phyloP scores from a whole-genome alignment of 441 rosid species.

The Populus hybrid region DNA sequence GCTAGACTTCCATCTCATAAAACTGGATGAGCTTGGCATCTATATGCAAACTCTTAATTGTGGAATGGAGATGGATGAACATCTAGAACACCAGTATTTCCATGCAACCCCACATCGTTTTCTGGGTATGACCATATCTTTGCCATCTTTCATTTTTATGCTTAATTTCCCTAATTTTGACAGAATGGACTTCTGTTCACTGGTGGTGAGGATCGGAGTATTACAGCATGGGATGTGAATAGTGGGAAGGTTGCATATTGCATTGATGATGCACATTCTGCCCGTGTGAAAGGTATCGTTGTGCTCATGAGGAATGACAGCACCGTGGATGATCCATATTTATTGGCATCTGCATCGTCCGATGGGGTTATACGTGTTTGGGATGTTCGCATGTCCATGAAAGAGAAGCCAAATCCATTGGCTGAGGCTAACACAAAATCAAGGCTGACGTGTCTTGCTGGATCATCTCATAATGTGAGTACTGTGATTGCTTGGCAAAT shows the following conservation, averaged over 20 bases:
- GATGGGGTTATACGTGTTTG: constrained; percentile 91
- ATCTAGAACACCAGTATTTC: not conserved
- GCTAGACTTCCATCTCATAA: constrained; percentile 2
- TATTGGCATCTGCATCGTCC: constrained; percentile 81
- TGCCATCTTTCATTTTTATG: not conserved
- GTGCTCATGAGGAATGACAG: constrained; percentile 56
- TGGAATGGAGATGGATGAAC: not conserved
- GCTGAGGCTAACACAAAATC: constrained; percentile 85
- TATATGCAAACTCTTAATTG: not conserved
- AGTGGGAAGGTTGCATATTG: constrained; percentile 74
- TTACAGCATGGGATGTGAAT: constrained; percentile 88
- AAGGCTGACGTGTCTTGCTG: constrained; percentile 91
- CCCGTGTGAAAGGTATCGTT: constrained; percentile 86
- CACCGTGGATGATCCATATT: constrained; percentile 57
- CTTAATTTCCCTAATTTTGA: constrained; percentile 15
- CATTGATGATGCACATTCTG: constrained; percentile 71
- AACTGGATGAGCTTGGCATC: not conserved
- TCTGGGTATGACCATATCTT: not conserved
- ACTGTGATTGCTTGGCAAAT: not conserved
- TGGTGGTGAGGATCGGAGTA: constrained; percentile 87
- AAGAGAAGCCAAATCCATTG: constrained; percentile 67
- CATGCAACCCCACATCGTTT: not conserved
- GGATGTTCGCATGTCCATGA: constrained; percentile 76
- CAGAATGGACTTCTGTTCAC: constrained; percentile 78
- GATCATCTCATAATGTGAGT: constrained; percentile 84